A percentile compares a stretch with the other conserved stretches of the same genome.
phyloP scores from a whole-genome alignment of 495 filamentous ascomycete genomes.

The Hyaloscypha finlandica region DNA sequence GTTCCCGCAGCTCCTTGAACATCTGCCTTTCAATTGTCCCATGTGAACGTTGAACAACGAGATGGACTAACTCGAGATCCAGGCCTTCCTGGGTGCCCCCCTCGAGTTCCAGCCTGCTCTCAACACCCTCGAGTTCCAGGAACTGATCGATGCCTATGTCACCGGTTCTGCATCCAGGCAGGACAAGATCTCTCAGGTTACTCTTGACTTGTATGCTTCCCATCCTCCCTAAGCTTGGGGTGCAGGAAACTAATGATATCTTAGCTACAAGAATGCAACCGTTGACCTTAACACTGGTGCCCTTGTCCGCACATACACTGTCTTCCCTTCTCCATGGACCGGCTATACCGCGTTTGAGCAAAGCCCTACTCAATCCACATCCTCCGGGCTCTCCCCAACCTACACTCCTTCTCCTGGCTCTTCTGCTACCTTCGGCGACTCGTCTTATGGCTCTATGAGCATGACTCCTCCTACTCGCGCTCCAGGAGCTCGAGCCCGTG shows the following conservation, averaged over 20 bases:
- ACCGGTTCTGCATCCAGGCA: constrained; percentile 48
- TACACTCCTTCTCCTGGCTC: constrained; percentile 28
- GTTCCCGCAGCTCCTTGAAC: not conserved
- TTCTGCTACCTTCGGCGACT: constrained; percentile 26
- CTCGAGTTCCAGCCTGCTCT: constrained; percentile 56
- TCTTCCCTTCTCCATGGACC: constrained; percentile 19
- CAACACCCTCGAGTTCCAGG: constrained; percentile 53
- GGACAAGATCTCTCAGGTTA: constrained; percentile 54
- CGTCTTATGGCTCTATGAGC: constrained; percentile 24
- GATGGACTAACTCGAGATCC: constrained; percentile 35
- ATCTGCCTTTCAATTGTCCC: not conserved
- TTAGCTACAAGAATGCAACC: constrained; percentile 40
- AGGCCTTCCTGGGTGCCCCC: constrained; percentile 47
- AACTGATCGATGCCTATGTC: constrained; percentile 53
- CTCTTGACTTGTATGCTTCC: constrained; percentile 46
- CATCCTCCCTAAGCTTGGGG: no score
- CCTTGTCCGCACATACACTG: constrained; percentile 29
- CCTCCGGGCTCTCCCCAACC: constrained; percentile 23
- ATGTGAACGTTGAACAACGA: not conserved
- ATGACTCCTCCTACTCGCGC: constrained; percentile 20
- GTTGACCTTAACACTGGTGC: constrained; percentile 41
- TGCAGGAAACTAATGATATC: no score
- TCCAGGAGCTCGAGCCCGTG: constrained; percentile 18
- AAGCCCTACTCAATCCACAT: constrained; percentile 23
- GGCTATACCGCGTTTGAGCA: constrained; percentile 10